Base-by-base conservation (phyloP, 2,329 filamentous ascomycete genomes). In the Nothopassalora personata region DNA sequence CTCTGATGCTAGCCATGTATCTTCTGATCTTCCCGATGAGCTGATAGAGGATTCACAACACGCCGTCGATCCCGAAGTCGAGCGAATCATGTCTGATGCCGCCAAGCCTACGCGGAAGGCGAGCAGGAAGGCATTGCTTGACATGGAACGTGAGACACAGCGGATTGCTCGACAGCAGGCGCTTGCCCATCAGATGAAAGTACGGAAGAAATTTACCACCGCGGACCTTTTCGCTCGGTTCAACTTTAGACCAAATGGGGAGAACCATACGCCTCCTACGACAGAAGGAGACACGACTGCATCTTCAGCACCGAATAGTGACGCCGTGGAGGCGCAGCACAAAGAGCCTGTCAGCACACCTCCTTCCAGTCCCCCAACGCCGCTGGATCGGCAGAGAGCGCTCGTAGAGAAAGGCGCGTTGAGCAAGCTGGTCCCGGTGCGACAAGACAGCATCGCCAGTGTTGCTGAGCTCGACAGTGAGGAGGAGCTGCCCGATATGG, bases 71-170 rank as follows among this genome's bases (percentile, higher is more conserved):
- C 60, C 66, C 1, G 65, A 68, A 7, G 48, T 66, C 10, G 70
- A 71, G 30, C 64, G 67, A 19, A 69, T 72, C 59, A 65, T 72
- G 60, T 71, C 69, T 5, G 70, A 71, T 43, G 69, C 70, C n/a
- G 80, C 82, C 28, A 85, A 87, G 4, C 87, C 91, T 5, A 82
- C 84, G 9, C 84, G 94, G 11, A 96, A 94, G 72, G 92, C 94
- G 0, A 93, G 92, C 77, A 97, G 93, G 77, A 97, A 91, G 75
- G 94, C 94, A 0, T 73, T 97, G 46, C 90, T 97, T 71, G 93
- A 97, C 66, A 97, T 99, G 88, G 88, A 89, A 67, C 85, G 91
- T 59, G 94, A 99, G 75, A 97, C 93, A 1, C 94, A 99, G 76
- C 86, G 94, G 31, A 84, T 99, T 77, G 87, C 85, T 66, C 84